Base-by-base conservation (phyloP, 805 yeast genomes). In the Komagataella mondaviorum region DNA sequence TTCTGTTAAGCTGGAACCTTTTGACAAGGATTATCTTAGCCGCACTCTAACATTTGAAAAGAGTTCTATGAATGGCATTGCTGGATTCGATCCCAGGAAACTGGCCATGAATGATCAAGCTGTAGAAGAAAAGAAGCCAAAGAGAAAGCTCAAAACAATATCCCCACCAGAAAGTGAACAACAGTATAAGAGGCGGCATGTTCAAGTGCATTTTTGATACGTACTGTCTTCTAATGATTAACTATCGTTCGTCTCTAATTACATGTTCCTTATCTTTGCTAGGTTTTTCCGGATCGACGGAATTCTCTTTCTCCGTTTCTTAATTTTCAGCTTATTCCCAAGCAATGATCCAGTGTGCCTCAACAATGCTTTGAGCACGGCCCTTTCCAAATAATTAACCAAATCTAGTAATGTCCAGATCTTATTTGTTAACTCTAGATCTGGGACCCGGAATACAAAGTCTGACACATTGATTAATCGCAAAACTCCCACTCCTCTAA, bases 401-500 rank as follows among this genome's bases (percentile, higher is more conserved):
- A 90, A 66, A 56, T 90, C 97, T 51, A 80, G 69, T 49, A 78
- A 70, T 1, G 89, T 80, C 86, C 95, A 83, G 4, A 85, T 75
- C 69, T 78, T 78, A 62, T 84, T 80, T 43, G 65, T 59, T 58
- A 84, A 78, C 49, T 67, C 64, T 50, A 87, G 65, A 2, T 68
- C 68, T 3, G 96, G 96, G 49, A 90, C 64, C 7, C 70, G 71
- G 51, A 91, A 70, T 5, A 72, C 74, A 56, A 91, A 81, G 56
- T 85, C 78, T 50, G 86, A 85, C 6, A 91, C 88, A 60, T 90
- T 88, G 45, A 87, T 75, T 52, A 91, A 67, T 56, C 83, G 78
- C 58, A 77, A 70, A 24, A 78, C 71, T 12, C 89, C 87, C 14
- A 79, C 80, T 6, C 93, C 95, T 62, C 80, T 79, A 66, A 87